Evolutionary conservation across 495 filamentous ascomycete genomes (phyloP).

Genomic region (Parathielavia appendiculata): DNA sequence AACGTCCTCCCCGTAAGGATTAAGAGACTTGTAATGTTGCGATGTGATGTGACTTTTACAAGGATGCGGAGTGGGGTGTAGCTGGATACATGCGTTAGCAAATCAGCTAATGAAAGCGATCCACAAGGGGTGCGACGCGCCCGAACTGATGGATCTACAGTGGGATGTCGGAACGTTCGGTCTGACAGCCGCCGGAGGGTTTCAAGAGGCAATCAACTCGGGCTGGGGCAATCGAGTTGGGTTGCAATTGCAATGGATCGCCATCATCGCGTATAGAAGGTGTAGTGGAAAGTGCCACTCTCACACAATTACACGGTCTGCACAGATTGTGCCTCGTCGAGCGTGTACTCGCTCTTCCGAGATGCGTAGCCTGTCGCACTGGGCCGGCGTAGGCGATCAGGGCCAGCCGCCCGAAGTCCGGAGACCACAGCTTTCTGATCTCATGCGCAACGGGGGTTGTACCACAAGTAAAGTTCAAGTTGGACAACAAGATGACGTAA

Average conservation of each 20-base stretch:
- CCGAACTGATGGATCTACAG: too few species aligned
- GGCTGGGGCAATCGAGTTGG: too few species aligned
- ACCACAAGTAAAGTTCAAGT: neutral
- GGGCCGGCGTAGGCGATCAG: neutral
- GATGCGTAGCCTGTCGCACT: constrained; percentile 3
- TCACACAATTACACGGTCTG: neutral
- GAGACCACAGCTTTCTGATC: neutral
- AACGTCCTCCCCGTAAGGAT: neutral
- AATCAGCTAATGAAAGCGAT: constrained; percentile 14
- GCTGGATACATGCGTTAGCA: constrained; percentile 12
- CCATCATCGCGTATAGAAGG: neutral
- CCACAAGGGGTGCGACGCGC: too few species aligned
- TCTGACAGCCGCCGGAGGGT: too few species aligned
- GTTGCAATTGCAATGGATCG: neutral
- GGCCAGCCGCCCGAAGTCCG: neutral
- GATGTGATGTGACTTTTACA: neutral
- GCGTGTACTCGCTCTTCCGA: neutral
- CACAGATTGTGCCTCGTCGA: neutral
- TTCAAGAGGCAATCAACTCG: too few species aligned
- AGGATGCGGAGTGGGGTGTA: constrained; percentile 13
- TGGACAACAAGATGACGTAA: constrained; percentile 19
- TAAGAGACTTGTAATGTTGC: constrained; percentile 1
- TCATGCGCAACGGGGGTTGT: neutral
- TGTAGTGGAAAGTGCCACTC: neutral
- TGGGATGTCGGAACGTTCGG: neutral